phyloP scores from a whole-genome alignment of 305 asterid species.

The Plantago lanceolata region DNA sequence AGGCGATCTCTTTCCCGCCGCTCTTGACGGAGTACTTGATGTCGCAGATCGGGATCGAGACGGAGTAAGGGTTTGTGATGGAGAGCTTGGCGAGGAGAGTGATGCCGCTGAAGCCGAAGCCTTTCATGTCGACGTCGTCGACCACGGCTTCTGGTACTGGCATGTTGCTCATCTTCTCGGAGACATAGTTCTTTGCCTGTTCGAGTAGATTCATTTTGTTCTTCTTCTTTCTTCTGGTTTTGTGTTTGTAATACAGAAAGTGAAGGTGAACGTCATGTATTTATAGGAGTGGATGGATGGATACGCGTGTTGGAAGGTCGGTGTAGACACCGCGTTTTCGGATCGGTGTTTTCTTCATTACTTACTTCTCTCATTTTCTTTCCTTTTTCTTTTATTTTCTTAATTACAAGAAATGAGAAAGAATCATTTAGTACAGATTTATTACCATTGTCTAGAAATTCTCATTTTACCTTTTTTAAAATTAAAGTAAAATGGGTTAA shows the following conservation, averaged over 20 bases:
- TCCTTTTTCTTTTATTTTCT: neutral
- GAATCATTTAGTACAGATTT: too few species aligned
- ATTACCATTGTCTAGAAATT: too few species aligned
- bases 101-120: conserved; percentile 43
- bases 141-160: conserved; percentile 63
- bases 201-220: conserved; percentile 40
- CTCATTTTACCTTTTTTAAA: too few species aligned
- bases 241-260: neutral
- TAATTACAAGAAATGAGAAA: neutral
- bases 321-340: conserved; percentile 1
- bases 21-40: conserved; percentile 52
- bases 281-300: neutral
- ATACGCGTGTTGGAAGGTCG: neutral
- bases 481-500: too few species aligned
- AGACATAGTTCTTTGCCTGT: conserved; percentile 46
- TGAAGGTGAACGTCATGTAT: neutral
- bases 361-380: too few species aligned
- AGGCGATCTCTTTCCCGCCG: conserved; percentile 27
- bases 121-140: conserved; percentile 58
- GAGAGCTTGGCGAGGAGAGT: conserved; percentile 54
- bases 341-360: neutral
- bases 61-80: conserved; percentile 59
- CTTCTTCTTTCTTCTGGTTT: too few species aligned
- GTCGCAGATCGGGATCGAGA: conserved; percentile 66
- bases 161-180: conserved; percentile 41